phyloP scores from a whole-genome alignment of 768 basidiomycete genomes.

The Chiua virens region DNA sequence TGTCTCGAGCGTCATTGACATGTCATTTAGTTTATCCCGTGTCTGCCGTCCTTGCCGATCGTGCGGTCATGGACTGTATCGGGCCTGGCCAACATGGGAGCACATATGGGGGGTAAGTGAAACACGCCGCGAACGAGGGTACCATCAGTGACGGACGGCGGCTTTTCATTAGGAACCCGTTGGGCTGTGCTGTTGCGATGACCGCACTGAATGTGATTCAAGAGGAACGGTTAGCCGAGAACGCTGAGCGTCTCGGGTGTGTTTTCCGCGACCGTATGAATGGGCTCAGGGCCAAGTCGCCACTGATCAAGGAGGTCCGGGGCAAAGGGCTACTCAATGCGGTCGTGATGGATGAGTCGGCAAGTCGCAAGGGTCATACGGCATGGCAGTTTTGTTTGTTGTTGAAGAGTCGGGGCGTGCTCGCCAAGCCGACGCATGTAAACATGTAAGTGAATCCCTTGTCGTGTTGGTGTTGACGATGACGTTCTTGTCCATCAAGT shows the following conservation, averaged over 20 bases:
- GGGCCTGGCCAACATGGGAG: slow-evolving; percentile 94
- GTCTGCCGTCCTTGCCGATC: slow-evolving; percentile 88
- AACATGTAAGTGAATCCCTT: slow-evolving; percentile 73
- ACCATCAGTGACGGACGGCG: neutral
- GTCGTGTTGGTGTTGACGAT: neutral
- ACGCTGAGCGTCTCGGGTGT: slow-evolving; percentile 77
- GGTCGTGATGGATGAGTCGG: slow-evolving; percentile 85
- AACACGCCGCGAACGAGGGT: neutral
- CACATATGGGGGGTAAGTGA: slow-evolving; percentile 84
- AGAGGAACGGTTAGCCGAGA: slow-evolving; percentile 81
- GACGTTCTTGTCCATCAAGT: slow-evolving; percentile 38
- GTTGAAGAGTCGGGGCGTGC: slow-evolving; percentile 84
- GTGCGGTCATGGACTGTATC: slow-evolving; percentile 93
- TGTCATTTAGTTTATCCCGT: slow-evolving; percentile 81
- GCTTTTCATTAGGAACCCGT: slow-evolving; percentile 65
- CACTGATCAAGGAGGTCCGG: slow-evolving; percentile 76
- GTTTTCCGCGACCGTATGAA: slow-evolving; percentile 69
- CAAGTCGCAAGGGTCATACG: slow-evolving; percentile 72
- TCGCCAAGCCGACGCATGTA: slow-evolving; percentile 95
- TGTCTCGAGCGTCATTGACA: slow-evolving; percentile 5
- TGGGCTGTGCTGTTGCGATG: slow-evolving; percentile 95
- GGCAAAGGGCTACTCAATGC: slow-evolving; percentile 92
- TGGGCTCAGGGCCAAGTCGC: slow-evolving; percentile 52
- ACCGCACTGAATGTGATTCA: slow-evolving; percentile 89
- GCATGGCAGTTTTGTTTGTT: slow-evolving; percentile 97